Percentiles rank a stretch among this genome's conserved stretches.
These are phyloP conservation scores for Maudiozyma barnettii DNA, from an alignment of 805 yeast genomes.

Conservation along the genomic window DNA sequence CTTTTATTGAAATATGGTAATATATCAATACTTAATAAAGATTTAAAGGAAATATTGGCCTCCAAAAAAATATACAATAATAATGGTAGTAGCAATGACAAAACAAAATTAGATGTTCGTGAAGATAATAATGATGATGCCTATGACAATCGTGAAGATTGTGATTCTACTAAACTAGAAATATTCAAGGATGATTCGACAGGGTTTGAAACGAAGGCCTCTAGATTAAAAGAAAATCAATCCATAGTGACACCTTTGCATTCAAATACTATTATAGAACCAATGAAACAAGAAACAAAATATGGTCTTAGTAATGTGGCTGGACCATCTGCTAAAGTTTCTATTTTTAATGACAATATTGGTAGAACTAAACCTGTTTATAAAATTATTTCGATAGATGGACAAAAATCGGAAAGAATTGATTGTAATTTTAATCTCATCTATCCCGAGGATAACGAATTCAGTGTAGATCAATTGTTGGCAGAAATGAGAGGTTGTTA, in stretches of 20 bases:
- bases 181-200: background rate
- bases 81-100: background rate
- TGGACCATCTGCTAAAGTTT: slow-evolving; percentile 4
- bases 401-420: slow-evolving; percentile 49
- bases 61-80: background rate
- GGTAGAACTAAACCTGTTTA: slow-evolving; percentile 33
- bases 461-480: slow-evolving; percentile 53
- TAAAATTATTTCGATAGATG: slow-evolving; percentile 42
- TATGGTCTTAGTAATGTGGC: background rate
- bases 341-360: slow-evolving; percentile 33
- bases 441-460: slow-evolving; percentile 40
- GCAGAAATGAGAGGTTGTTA: slow-evolving; percentile 37
- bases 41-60: background rate
- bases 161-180: background rate
- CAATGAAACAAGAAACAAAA: slow-evolving; percentile 1
- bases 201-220: background rate
- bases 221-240: slow-evolving; percentile 2
- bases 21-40: slow-evolving; percentile 1
- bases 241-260: background rate
- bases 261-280: slow-evolving; percentile 1
- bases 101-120: background rate
- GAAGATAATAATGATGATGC: slow-evolving; percentile 1
- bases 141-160: no score
- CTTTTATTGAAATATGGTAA: background rate
- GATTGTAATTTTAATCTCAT: slow-evolving; percentile 51